Evolutionary conservation across 208 protist genomes (phyloP), one percentile per base, ranked within the genome.

Genomic region (Crithidia brevicula): DNA sequence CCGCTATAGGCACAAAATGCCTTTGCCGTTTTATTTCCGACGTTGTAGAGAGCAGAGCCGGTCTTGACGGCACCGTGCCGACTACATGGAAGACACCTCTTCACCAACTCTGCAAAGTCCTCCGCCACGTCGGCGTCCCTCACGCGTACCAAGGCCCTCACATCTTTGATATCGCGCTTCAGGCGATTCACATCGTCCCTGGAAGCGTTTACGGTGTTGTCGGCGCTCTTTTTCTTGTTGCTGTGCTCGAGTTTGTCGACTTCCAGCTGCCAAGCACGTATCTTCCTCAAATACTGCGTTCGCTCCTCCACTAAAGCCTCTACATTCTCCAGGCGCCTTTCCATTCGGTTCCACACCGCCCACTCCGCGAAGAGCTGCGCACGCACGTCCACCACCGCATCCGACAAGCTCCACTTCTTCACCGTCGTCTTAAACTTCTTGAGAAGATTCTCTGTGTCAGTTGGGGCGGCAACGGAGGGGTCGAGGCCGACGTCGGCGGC

Each of bases 331-430:
- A 57, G 11, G 4, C 52, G 52, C 18, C 52, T 28, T 31, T 42
- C 31, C 31, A 31, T 42, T n/a, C 52, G 33, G 25, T 31, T 28
- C 52, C 52, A 57, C 52, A 42, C 15, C 2, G 30, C 18, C 52
- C 52, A 57, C 52, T 57, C 52, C 31, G 9, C 31, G 52, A 25
- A 57, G 9, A 57, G 52, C 31, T 57, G 52, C 27, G 52, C 52
- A 4, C 52, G 52, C 31, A 57, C 16, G 31, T 57, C 31, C 30
- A 57, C 52, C 31, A 42, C 52, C 31, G 28, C 52, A 42, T 57
- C 52, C 28, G 52, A 57, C 28, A 42, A 31, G n/a, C 52, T 57
- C 52, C 52, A 42, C 28, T 25, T 3, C 13, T 22, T 42, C 2
- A 36, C 30, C 2, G 52, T 42, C 31, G 23, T 11, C 31, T 27